phyloP scores from a whole-genome alignment of 306 rosid genomes.

The Acacia melanoxylon region DNA sequence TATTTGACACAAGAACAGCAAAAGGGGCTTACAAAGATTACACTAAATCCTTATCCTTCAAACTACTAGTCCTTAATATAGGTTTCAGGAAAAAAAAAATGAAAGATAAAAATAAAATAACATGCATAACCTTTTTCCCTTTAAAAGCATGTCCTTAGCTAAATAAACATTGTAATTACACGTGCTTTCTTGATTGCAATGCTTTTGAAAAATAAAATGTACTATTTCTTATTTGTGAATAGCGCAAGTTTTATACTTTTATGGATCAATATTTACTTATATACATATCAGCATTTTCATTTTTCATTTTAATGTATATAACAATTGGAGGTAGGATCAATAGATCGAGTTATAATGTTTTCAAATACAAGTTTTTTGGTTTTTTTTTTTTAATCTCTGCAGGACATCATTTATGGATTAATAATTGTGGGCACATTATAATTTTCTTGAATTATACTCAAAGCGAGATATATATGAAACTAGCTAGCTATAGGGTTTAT shows the following conservation, averaged over 20 bases:
- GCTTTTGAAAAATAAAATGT: not conserved
- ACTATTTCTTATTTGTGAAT: not conserved
- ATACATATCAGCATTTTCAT: not conserved
- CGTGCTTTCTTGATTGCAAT: not conserved
- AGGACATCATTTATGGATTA: not conserved
- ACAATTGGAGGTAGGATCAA: not conserved
- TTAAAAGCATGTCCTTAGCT: not conserved
- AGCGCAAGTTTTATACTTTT: not conserved
- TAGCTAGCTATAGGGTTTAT: not conserved
- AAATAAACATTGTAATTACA: not conserved
- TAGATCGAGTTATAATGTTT: not conserved
- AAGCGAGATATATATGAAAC: slow-evolving; percentile 16
- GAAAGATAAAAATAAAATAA: no score
- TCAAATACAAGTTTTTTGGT: not conserved
- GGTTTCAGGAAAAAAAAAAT: not conserved
- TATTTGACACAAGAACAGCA: no score
- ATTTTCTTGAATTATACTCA: slow-evolving; percentile 44
- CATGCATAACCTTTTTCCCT: no score
- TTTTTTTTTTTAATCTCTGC: not conserved
- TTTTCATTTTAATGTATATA: not conserved
- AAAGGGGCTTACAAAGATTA: no score
- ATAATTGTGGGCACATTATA: not conserved
- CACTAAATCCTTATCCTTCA: no score
- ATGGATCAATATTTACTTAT: not conserved
- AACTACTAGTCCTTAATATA: no score